Evolutionary conservation across 1,139 yeast genomes (phyloP), one percentile per base, ranked within the genome.

Genomic region (Magnusiomyces suaveolens): DNA sequence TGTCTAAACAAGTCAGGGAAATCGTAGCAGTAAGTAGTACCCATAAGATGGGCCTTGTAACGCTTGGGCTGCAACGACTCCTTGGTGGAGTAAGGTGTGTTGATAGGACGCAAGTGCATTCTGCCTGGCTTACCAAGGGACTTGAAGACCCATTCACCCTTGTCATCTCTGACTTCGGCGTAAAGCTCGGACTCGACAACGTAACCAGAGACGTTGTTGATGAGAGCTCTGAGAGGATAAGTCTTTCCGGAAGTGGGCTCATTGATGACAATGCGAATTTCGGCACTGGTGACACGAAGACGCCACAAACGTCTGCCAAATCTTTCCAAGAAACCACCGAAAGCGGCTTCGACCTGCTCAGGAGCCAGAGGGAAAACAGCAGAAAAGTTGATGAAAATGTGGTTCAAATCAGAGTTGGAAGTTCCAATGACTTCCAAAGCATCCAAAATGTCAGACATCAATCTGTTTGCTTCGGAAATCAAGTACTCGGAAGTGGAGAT

Each of bases 1-100:
- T 92, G 97, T 66, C 94, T 88, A 85, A 94, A 92, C 66, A 92
- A 76, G 70, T 92, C 98, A 53, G 98, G 98, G 92, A 92, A 94
- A 72, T 92, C 98, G 69, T 94, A 94, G 52, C 88, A 96, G 68
- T 88, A 92, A 25, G 98, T 90, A 20, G 98, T 92, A 60, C 98
- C 98, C 92, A 92, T 87, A 67, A 88, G 80, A 73, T 92, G 97
- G 51, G 98, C 98, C 76, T 86, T 87, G 77, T 94, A 94, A 75
- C 98, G 89, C 74, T 92, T 92, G 65, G 97, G 97, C 76, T 92
- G 98, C 66, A 92, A 79, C 74, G 95, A 90, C 74, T 92, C 98
- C 77, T 92, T 92, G 46, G 95, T 96, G 56, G 97, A 95, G 69
- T 92, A 94, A 54, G 97, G 96, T 54, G 97, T 87, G 50, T 92